Conservation (phyloP, 441 rosid genomes). For the Jatropha podagrica region DNA sequence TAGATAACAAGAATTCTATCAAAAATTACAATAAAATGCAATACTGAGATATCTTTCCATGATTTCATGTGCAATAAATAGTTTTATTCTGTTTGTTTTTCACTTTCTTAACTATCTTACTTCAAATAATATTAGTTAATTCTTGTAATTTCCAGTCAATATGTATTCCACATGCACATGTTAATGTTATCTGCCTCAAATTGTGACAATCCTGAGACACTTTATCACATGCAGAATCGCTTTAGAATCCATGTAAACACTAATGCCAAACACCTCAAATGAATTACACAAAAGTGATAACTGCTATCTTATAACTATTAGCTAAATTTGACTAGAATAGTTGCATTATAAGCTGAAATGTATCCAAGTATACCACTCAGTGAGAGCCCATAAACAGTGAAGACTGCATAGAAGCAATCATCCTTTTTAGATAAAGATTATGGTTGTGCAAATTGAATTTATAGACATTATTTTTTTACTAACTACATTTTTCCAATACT, state of each 20-base stretch:
- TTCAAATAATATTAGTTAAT: not conserved
- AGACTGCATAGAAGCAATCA: not conserved
- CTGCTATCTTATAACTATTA: not conserved
- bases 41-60: too few relatives aligned
- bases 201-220: not conserved
- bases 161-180: not conserved
- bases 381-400: not conserved
- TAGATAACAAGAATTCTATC: too few relatives aligned
- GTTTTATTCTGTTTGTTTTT: not conserved
- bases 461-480: not conserved
- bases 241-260: not conserved
- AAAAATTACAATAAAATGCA: too few relatives aligned
- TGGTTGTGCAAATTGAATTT: not conserved
- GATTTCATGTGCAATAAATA: not conserved
- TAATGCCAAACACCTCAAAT: not conserved
- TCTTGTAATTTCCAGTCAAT: not conserved
- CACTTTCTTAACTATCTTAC: not conserved
- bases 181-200: not conserved
- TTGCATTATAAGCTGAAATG: not conserved
- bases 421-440: not conserved
- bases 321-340: not conserved
- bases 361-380: not conserved
- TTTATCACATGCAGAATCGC: not conserved
- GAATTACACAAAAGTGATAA: not conserved
- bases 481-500: not conserved